A percentile compares a stretch with the other conserved stretches of the same genome.
Conservation (phyloP, 2,329 filamentous ascomycete species). For the Elsinoe perseae region DNA sequence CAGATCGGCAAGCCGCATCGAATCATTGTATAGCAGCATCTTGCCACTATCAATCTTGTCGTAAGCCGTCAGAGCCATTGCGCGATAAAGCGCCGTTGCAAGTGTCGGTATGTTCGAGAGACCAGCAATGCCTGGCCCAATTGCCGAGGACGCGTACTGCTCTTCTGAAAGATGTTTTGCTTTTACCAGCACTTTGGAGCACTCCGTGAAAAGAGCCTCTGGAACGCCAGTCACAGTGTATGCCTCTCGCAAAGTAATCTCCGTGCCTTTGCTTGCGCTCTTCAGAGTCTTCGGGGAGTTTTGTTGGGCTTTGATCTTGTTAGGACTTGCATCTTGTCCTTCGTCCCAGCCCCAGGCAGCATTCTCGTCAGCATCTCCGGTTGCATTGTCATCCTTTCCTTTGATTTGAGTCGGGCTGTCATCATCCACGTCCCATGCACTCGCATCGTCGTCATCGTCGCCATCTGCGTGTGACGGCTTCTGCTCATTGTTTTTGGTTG, state of each 20-base stretch:
- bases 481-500: slow-evolving; percentile 29
- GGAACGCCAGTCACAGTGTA: slow-evolving; percentile 88
- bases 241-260: slow-evolving; percentile 67
- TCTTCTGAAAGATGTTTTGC: slow-evolving; percentile 48
- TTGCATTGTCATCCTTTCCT: neutral
- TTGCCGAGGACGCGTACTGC: slow-evolving; percentile 44
- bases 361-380: slow-evolving; percentile 28
- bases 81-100: slow-evolving; percentile 69
- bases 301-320: slow-evolving; percentile 21
- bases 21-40: slow-evolving; percentile 60
- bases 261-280: slow-evolving; percentile 21
- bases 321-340: slow-evolving; percentile 37
- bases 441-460: slow-evolving; percentile 41
- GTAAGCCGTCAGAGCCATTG: slow-evolving; percentile 69
- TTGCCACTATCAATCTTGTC: slow-evolving; percentile 50
- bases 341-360: slow-evolving; percentile 80
- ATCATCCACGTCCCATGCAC: slow-evolving; percentile 42
- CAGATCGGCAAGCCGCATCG: slow-evolving; percentile 49
- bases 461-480: slow-evolving; percentile 17
- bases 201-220: slow-evolving; percentile 62
- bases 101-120: slow-evolving; percentile 66
- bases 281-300: neutral
- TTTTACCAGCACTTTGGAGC: slow-evolving; percentile 45
- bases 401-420: slow-evolving; percentile 19
- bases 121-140: slow-evolving; percentile 59